Percentiles rank a stretch among this genome's conserved stretches.
phyloP scores from a whole-genome alignment of 2,329 filamentous ascomycete species.

The Albophoma yamanashiensis region DNA sequence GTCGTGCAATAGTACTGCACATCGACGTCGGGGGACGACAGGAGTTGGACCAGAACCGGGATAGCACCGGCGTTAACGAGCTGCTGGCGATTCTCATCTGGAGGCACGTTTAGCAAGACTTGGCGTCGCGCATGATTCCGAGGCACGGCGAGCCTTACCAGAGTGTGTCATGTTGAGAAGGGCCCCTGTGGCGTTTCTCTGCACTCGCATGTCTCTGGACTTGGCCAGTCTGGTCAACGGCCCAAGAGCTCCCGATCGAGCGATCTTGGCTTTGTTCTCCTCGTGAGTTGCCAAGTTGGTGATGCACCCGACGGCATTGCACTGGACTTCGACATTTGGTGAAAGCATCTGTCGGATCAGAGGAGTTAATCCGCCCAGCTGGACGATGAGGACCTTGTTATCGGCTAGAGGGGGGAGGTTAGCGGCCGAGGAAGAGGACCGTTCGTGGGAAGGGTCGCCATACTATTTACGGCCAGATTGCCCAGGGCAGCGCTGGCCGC shows the following conservation, averaged over 20 bases:
- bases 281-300: slow-evolving; percentile 97
- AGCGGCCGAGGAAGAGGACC: background rate
- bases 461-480: slow-evolving; percentile 96
- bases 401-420: slow-evolving; percentile 56
- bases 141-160: slow-evolving; percentile 41
- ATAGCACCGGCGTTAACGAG: slow-evolving; percentile 97
- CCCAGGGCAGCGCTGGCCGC: slow-evolving; percentile 92
- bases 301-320: slow-evolving; percentile 97
- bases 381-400: slow-evolving; percentile 95
- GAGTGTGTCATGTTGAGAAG: slow-evolving; percentile 99
- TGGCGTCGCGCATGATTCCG: background rate
- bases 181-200: slow-evolving; percentile 92
- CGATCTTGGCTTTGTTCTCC: slow-evolving; percentile 98
- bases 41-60: slow-evolving; percentile 87
- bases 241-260: slow-evolving; percentile 81
- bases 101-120: background rate
- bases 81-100: slow-evolving; percentile 95
- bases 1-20: slow-evolving; percentile 99
- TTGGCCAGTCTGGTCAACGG: slow-evolving; percentile 88
- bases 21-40: slow-evolving; percentile 88
- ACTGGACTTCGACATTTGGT: slow-evolving; percentile 95
- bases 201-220: slow-evolving; percentile 96
- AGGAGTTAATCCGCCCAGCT: slow-evolving; percentile 78
- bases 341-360: slow-evolving; percentile 98
- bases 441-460: slow-evolving; percentile 15